Percentiles rank a stretch among this genome's conserved stretches.
Evolutionary conservation across 768 basidiomycete species (phyloP).

Genomic region (Mycena venus): DNA sequence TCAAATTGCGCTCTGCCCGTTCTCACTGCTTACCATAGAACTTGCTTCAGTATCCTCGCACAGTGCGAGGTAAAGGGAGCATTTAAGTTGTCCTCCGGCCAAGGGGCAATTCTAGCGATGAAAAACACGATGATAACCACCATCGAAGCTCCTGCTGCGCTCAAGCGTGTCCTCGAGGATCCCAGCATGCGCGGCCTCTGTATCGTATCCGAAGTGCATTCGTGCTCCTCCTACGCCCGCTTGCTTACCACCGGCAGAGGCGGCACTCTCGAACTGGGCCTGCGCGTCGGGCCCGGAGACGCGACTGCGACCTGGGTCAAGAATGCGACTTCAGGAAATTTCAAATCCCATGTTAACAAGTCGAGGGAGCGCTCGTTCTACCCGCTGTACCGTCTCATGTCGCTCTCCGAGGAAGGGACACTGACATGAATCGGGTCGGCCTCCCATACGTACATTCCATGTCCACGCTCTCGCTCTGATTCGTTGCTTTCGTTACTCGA

Average conservation of each 20-base stretch:
- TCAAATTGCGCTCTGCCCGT: background rate
- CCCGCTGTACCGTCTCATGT: slow-evolving; percentile 47
- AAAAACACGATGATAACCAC: slow-evolving; percentile 40
- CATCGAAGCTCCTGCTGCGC: slow-evolving; percentile 42
- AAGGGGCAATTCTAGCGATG: slow-evolving; percentile 34
- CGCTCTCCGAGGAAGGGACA: slow-evolving; percentile 36
- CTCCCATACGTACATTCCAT: background rate
- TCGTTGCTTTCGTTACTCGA: no score
- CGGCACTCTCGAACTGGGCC: slow-evolving; percentile 41
- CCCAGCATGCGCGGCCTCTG: slow-evolving; percentile 38
- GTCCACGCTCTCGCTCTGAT: background rate
- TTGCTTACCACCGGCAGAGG: slow-evolving; percentile 36
- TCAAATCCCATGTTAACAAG: slow-evolving; percentile 40
- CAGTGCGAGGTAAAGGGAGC: background rate
- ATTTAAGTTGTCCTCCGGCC: background rate
- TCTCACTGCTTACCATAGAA: background rate
- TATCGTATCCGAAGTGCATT: slow-evolving; percentile 50
- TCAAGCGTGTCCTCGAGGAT: slow-evolving; percentile 43
- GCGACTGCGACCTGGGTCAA: slow-evolving; percentile 40
- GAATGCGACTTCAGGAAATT: slow-evolving; percentile 40
- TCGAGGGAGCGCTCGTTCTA: slow-evolving; percentile 39
- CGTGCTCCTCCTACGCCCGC: slow-evolving; percentile 48
- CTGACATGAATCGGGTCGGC: slow-evolving; percentile 26
- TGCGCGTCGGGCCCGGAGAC: slow-evolving; percentile 32
- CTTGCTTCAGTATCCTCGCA: background rate